Percentiles rank a stretch among this genome's conserved stretches.
phyloP scores from a whole-genome alignment of 176 grass and related monocot genomes.

The Zea luxurians region DNA sequence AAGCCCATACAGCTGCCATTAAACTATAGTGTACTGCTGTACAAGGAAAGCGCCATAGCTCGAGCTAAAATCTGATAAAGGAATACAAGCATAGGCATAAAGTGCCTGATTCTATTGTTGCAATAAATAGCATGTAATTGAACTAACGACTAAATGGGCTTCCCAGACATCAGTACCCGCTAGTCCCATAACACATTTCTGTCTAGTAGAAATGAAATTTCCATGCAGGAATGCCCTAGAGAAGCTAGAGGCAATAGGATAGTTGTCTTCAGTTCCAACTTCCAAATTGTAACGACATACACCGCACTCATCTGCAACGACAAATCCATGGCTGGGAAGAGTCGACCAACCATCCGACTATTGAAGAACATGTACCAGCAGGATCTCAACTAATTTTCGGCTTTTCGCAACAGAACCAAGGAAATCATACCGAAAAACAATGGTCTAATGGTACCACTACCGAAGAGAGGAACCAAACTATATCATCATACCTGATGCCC shows the following conservation, averaged over 20 bases:
- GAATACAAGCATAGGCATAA: not conserved
- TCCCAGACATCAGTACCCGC: not conserved
- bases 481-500: conserved; percentile 67
- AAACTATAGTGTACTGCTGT: not conserved
- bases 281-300: not conserved
- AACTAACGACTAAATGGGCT: not conserved
- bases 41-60: not conserved
- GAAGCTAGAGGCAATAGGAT: not conserved
- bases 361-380: not conserved
- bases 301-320: not conserved
- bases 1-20: not conserved
- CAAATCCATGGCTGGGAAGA: not conserved
- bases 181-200: not conserved
- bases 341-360: not conserved
- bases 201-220: not conserved
- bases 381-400: conserved; percentile 17
- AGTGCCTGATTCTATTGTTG: not conserved
- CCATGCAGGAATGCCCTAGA: not conserved
- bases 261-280: not conserved
- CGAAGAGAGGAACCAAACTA: not conserved
- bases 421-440: not conserved
- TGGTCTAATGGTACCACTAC: not conserved
- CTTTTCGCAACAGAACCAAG: not conserved
- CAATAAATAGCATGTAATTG: not conserved
- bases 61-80: not conserved